Conservation (phyloP, 2,329 filamentous ascomycete genomes). For the Xylariaceae sp. region DNA sequence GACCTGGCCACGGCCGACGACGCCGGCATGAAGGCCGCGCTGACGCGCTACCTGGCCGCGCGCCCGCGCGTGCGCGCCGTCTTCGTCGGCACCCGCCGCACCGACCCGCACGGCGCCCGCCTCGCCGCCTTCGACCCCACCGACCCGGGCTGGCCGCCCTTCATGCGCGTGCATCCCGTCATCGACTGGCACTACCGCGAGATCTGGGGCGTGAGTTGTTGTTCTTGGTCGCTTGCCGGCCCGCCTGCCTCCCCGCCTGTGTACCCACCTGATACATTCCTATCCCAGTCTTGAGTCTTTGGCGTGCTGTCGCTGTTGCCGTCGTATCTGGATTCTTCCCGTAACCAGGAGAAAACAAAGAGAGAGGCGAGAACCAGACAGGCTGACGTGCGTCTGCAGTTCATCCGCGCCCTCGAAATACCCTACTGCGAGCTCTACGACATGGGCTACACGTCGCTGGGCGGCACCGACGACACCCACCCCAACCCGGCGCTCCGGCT, state of each 20-base stretch:
- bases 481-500: slow-evolving; percentile 69
- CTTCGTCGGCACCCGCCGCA: slow-evolving; percentile 80
- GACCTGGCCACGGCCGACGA: slow-evolving; percentile 65
- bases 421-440: slow-evolving; percentile 87
- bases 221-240: slow-evolving; percentile 1
- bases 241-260: neutral
- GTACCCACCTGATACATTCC: no score
- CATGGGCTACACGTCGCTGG: slow-evolving; percentile 81
- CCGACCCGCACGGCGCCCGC: slow-evolving; percentile 79
- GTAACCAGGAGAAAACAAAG: neutral
- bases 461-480: slow-evolving; percentile 79
- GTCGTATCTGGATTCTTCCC: no score
- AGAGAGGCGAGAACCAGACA: neutral
- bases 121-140: slow-evolving; percentile 81
- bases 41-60: slow-evolving; percentile 67
- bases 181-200: slow-evolving; percentile 97
- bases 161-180: slow-evolving; percentile 90
- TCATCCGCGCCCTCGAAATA: slow-evolving; percentile 70
- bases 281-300: no score
- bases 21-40: slow-evolving; percentile 68
- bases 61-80: slow-evolving; percentile 63
- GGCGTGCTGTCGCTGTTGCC: no score
- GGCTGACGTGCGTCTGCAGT: no score
- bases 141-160: slow-evolving; percentile 81
- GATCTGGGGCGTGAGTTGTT: slow-evolving; percentile 76